A percentile compares a stretch with the other conserved stretches of the same genome.
These are phyloP conservation scores for Ceratobasidium sp. DNA, from an alignment of 1,284 basidiomycete genomes.

Conservation along the genomic window DNA sequence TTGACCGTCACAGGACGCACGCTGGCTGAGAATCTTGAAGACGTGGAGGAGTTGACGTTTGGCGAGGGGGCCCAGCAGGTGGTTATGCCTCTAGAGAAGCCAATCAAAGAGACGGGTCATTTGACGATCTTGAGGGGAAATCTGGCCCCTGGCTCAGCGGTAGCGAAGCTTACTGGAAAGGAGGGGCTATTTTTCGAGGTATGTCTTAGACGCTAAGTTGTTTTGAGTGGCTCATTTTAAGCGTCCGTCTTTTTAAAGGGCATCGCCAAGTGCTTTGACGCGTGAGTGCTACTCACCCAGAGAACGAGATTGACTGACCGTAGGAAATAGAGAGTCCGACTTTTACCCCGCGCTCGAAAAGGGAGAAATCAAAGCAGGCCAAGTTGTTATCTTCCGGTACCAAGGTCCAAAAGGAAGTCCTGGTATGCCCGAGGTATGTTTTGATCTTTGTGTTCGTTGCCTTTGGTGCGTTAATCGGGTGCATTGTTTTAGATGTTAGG, in stretches of 20 bases:
- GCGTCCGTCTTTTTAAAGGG: constrained; percentile 59
- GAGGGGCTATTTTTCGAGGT: constrained; percentile 91
- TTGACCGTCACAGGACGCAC: constrained; percentile 96
- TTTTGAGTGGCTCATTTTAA: not conserved
- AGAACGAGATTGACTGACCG: constrained; percentile 54
- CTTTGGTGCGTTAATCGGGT: not conserved
- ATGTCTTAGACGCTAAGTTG: constrained; percentile 45
- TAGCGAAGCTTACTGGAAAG: constrained; percentile 96
- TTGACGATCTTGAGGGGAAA: constrained; percentile 91
- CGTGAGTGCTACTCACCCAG: constrained; percentile 54
- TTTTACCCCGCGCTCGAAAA: constrained; percentile 87
- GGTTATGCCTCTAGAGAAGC: constrained; percentile 79
- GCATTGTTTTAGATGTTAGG: constrained; percentile 46
- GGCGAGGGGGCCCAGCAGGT: constrained; percentile 80
- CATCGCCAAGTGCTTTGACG: constrained; percentile 79
- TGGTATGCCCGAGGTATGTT: constrained; percentile 90
- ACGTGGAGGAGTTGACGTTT: constrained; percentile 79
- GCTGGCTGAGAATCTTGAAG: constrained; percentile 89
- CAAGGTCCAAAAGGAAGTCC: constrained; percentile 96
- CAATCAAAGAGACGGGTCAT: constrained; percentile 94
- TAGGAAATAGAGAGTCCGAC: constrained; percentile 69
- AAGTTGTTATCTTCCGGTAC: constrained; percentile 90
- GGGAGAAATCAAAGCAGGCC: constrained; percentile 87
- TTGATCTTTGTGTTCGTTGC: not conserved
- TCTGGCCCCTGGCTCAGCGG: constrained; percentile 89